Evolutionary conservation across 306 rosid species (phyloP), one percentile per base, ranked within the genome.

Genomic region (Trifolium pratense): DNA sequence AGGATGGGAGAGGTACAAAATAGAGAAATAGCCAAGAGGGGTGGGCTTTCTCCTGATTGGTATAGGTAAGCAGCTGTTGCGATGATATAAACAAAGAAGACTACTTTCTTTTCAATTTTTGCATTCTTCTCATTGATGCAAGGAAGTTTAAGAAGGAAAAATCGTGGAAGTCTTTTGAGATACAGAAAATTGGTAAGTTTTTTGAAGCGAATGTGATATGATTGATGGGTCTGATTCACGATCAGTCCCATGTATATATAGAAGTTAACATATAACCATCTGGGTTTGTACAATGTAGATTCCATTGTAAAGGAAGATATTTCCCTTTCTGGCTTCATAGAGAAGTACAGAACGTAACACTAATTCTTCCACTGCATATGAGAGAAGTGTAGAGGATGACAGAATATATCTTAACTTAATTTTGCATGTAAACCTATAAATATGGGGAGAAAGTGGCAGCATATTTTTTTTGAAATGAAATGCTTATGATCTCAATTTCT

Each of bases 111-210:
- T 42, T 42, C 14, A 42, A 48, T 48, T n/a, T 48, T 48, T 6
- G 53, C 20, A 48, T 6, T 48, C 4, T 48, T 48, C 55, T 15
- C 18, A 7, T 48, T 6, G 53, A 48, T 48, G 7, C 53, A 48
- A 83, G 82, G 78, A 89, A 85, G 87, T 75, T 65, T 84, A 91
- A 52, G 61, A 91, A 60, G 82, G 84, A 64, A 75, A 74, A 11
- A 49, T 57, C 76, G 18, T 78, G 81, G 88, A 88, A 67, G 76
- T 74, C 46, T n/a, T 49, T 29, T 73, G 25, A 79, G 73, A 8
- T 31, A 57, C 59, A 51, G 64, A 80, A 77, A 76, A 34, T 3
- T 11, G 5, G 17, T 37, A 46, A 13, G 71, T n/a, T 23, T 25
- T 66, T 42, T 66, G 49, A 78, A 65, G 61, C 29, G n/a, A 37